Evolutionary conservation across 1,284 basidiomycete species (phyloP).

Genomic region (Leccinum subspadiceum): DNA sequence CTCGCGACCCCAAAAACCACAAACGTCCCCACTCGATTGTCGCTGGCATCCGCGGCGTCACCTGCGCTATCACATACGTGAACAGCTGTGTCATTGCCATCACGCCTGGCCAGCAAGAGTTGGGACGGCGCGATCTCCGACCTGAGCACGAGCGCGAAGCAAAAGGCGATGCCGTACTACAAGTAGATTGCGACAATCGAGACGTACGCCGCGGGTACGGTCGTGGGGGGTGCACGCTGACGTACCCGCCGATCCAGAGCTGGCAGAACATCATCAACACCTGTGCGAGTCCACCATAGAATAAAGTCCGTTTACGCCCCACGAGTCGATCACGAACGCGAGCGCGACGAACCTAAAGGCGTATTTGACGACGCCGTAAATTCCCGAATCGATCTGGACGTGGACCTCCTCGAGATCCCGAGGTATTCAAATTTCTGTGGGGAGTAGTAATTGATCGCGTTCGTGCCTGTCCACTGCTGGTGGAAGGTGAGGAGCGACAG

Average conservation of each 20-base stretch:
- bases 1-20: slow-evolving; percentile 48
- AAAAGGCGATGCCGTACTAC: slow-evolving; percentile 46
- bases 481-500: slow-evolving; percentile 46
- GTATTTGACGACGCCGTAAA: slow-evolving; percentile 63
- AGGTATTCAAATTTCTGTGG: slow-evolving; percentile 46
- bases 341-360: slow-evolving; percentile 40
- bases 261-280: slow-evolving; percentile 42
- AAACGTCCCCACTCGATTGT: slow-evolving; percentile 48
- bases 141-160: slow-evolving; percentile 43
- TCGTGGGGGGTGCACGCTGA: slow-evolving; percentile 11
- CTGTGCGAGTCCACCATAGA: slow-evolving; percentile 45
- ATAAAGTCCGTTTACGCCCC: slow-evolving; percentile 47
- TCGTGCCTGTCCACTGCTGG: slow-evolving; percentile 62
- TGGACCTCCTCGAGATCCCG: slow-evolving; percentile 50
- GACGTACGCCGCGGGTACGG: slow-evolving; percentile 44
- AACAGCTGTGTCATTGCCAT: slow-evolving; percentile 47
- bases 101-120: slow-evolving; percentile 40
- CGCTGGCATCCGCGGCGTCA: slow-evolving; percentile 50
- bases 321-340: slow-evolving; percentile 42
- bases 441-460: slow-evolving; percentile 56
- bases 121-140: slow-evolving; percentile 48
- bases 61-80: slow-evolving; percentile 47
- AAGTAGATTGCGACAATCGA: slow-evolving; percentile 49
- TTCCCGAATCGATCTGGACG: slow-evolving; percentile 53
- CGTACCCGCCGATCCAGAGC: no score